Evolutionary conservation across 805 yeast species (phyloP).

Genomic region (Metschnikowia chrysomelidarum): DNA sequence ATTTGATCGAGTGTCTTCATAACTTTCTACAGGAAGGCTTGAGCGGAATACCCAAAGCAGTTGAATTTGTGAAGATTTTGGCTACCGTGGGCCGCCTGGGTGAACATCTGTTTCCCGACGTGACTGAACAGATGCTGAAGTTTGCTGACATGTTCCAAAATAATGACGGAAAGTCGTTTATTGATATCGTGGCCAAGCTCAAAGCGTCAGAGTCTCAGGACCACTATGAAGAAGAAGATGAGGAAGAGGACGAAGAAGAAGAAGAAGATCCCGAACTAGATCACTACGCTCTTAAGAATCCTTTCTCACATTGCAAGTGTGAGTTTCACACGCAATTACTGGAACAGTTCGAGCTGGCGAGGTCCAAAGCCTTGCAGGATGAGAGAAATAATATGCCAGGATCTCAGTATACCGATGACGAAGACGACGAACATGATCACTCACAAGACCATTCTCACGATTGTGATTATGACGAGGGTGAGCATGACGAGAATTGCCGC

Average conservation of each 20-base stretch:
- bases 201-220: slow-evolving; percentile 40
- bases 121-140: slow-evolving; percentile 15
- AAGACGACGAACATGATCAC: slow-evolving; percentile 31
- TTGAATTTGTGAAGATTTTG: slow-evolving; percentile 11
- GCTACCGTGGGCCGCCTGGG: slow-evolving; percentile 6
- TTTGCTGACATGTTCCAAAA: slow-evolving; percentile 78
- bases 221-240: slow-evolving; percentile 1
- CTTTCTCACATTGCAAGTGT: slow-evolving; percentile 8
- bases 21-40: slow-evolving; percentile 11
- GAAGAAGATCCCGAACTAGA: slow-evolving; percentile 9
- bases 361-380: slow-evolving; percentile 27
- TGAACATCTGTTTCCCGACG: slow-evolving; percentile 3
- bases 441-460: slow-evolving; percentile 11
- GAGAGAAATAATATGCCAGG: slow-evolving; percentile 19
- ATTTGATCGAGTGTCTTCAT: slow-evolving; percentile 9
- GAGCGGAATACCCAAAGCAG: slow-evolving; percentile 11
- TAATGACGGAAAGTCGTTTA: slow-evolving; percentile 74
- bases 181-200: slow-evolving; percentile 61
- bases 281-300: slow-evolving; percentile 14
- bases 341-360: slow-evolving; percentile 30
- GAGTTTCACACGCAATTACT: slow-evolving; percentile 21
- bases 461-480: slow-evolving; percentile 23
- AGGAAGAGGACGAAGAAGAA: slow-evolving; percentile 4
- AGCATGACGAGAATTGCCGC: slow-evolving; percentile 33
- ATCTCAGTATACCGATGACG: slow-evolving; percentile 21